Evolutionary conservation across 257 asterid genomes (phyloP).

Genomic region (Ilex aquifolium): DNA sequence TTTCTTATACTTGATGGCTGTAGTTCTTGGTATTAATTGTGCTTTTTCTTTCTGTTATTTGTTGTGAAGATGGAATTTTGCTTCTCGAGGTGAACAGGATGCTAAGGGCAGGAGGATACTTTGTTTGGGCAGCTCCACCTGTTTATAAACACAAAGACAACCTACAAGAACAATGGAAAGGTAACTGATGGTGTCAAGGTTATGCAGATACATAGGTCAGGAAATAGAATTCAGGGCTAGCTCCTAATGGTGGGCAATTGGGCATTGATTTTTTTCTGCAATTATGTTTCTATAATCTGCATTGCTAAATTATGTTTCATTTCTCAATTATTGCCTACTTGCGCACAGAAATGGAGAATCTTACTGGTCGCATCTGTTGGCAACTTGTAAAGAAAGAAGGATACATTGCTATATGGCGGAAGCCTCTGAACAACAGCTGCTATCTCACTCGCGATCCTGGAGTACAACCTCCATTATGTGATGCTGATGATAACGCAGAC

Average conservation of each 20-base stretch:
- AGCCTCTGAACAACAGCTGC: slow-evolving; percentile 50
- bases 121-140: slow-evolving; percentile 37
- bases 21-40: neutral
- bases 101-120: slow-evolving; percentile 66
- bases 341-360: slow-evolving; percentile 47
- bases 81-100: slow-evolving; percentile 67
- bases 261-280: no score
- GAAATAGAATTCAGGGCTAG: no score
- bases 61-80: slow-evolving; percentile 46
- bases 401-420: slow-evolving; percentile 51
- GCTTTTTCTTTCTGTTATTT: slow-evolving; percentile 4
- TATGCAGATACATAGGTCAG: no score
- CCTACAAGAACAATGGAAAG: slow-evolving; percentile 39
- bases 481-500: slow-evolving; percentile 38
- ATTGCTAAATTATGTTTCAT: no score
- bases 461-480: slow-evolving; percentile 38
- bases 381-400: slow-evolving; percentile 42
- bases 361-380: slow-evolving; percentile 49
- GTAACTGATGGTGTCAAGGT: slow-evolving; percentile 17
- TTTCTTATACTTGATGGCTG: neutral
- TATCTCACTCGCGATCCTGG: slow-evolving; percentile 38
- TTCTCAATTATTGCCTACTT: neutral
- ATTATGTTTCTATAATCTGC: no score
- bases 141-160: slow-evolving; percentile 19
- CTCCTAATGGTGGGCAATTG: no score